A percentile compares a stretch with the other conserved stretches of the same genome.
phyloP scores from a whole-genome alignment of 768 basidiomycete species.

The Psilocybe tampanensis region DNA sequence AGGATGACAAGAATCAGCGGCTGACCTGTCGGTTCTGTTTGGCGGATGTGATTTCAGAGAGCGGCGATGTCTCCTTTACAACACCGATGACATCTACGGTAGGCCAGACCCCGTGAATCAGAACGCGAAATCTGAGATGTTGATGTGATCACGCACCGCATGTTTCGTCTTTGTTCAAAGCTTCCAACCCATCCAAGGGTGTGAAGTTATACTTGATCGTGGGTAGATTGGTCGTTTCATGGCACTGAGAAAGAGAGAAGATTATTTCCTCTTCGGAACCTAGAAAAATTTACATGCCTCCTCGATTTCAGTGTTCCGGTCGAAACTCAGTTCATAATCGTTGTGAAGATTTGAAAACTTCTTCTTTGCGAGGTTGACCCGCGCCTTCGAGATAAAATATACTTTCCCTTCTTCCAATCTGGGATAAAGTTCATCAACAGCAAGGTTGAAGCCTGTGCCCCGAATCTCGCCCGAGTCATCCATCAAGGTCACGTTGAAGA shows the following conservation, averaged over 20 bases:
- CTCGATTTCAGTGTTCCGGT: slow-evolving; percentile 81
- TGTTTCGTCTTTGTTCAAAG: slow-evolving; percentile 74
- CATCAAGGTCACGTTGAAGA: slow-evolving; percentile 92
- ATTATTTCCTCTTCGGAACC: slow-evolving; percentile 2
- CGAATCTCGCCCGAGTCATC: slow-evolving; percentile 93
- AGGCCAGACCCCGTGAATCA: slow-evolving; percentile 10
- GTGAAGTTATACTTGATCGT: slow-evolving; percentile 85
- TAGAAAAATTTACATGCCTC: slow-evolving; percentile 57
- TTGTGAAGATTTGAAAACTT: slow-evolving; percentile 90
- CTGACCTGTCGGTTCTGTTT: slow-evolving; percentile 66
- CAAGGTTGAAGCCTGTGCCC: slow-evolving; percentile 88
- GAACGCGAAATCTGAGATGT: slow-evolving; percentile 1
- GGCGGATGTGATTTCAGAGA: slow-evolving; percentile 76
- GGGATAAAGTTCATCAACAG: slow-evolving; percentile 83
- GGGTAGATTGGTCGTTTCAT: slow-evolving; percentile 76
- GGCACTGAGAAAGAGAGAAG: slow-evolving; percentile 59
- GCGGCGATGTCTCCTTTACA: slow-evolving; percentile 74
- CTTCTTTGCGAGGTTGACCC: slow-evolving; percentile 95
- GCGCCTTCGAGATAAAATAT: slow-evolving; percentile 87
- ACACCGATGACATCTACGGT: slow-evolving; percentile 88
- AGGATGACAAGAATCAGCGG: slow-evolving; percentile 5
- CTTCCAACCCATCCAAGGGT: slow-evolving; percentile 60
- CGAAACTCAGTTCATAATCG: slow-evolving; percentile 92
- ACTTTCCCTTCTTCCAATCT: slow-evolving; percentile 90
- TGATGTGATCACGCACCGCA: slow-evolving; percentile 61